Evolutionary conservation across 176 grass and related monocot species (phyloP).

Genomic region (Cocos nucifera): DNA sequence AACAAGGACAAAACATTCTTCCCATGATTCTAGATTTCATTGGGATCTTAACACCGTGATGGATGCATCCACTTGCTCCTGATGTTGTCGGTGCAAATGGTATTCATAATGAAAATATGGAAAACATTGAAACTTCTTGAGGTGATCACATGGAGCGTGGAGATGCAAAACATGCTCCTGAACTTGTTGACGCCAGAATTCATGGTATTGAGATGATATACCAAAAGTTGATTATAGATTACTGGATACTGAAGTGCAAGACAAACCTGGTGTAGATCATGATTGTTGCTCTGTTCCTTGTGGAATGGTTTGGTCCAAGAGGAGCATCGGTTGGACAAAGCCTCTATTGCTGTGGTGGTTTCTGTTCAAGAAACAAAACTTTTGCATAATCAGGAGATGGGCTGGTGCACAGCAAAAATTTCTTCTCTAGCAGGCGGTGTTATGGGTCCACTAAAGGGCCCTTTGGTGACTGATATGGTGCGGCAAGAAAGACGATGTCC

Average conservation of each 20-base stretch:
- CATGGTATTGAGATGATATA: conserved; percentile 1
- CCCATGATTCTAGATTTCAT: conserved; percentile 60
- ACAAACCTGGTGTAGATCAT: conserved; percentile 17
- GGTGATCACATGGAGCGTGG: neutral
- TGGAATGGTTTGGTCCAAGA: conserved; percentile 7
- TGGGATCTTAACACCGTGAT: conserved; percentile 93
- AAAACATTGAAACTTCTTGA: neutral
- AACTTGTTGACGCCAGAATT: conserved; percentile 19
- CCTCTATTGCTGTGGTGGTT: conserved; percentile 11
- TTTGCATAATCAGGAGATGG: conserved; percentile 21
- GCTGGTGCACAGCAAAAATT: conserved; percentile 17
- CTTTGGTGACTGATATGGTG: conserved; percentile 6
- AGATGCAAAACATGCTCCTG: conserved; percentile 1
- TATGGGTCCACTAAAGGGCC: conserved; percentile 6
- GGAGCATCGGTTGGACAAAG: conserved; percentile 18
- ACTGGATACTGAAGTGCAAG: conserved; percentile 9
- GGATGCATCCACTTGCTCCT: conserved; percentile 45
- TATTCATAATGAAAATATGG: conserved; percentile 5
- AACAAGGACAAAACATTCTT: too few relatives aligned
- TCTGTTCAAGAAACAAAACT: conserved; percentile 25
- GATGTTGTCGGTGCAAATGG: conserved; percentile 10
- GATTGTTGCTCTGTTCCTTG: conserved; percentile 6
- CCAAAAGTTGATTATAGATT: conserved; percentile 13
- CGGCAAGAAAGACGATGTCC: conserved; percentile 22
- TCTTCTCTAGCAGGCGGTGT: conserved; percentile 16